phyloP scores from a whole-genome alignment of 2,329 filamentous ascomycete genomes.

The Ophiostoma pallidulum region DNA sequence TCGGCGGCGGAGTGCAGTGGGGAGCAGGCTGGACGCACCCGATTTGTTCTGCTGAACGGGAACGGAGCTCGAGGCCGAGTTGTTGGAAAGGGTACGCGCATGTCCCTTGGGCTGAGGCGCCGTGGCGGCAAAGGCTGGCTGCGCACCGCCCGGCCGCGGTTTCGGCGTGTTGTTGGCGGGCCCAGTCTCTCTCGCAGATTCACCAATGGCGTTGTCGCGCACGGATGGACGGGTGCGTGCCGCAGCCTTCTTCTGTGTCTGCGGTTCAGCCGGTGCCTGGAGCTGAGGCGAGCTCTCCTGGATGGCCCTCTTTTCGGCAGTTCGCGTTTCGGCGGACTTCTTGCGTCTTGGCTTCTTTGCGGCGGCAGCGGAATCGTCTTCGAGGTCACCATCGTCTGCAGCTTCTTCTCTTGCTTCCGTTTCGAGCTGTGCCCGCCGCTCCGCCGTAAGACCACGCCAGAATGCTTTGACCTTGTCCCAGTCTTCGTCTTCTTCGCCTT shows the following conservation, averaged over 20 bases:
- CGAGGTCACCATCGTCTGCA: constrained; percentile 36
- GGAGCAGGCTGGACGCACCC: constrained; percentile 13
- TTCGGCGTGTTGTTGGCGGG: background rate
- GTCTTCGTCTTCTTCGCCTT: constrained; percentile 39
- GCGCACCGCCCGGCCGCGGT: background rate
- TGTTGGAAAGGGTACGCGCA: constrained; percentile 25
- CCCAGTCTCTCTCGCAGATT: background rate
- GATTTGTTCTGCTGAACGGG: constrained; percentile 16
- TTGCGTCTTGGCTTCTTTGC: constrained; percentile 30
- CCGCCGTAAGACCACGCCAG: constrained; percentile 56
- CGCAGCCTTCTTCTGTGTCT: constrained; percentile 14
- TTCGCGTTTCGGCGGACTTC: constrained; percentile 33
- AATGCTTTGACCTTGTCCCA: constrained; percentile 63
- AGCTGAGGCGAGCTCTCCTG: constrained; percentile 22
- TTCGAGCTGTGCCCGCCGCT: constrained; percentile 54
- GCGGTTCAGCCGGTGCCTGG: background rate
- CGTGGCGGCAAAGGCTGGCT: too few species aligned
- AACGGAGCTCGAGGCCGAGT: constrained; percentile 18
- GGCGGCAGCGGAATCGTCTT: constrained; percentile 27
- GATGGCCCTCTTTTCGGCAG: constrained; percentile 28
- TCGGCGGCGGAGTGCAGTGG: constrained; percentile 37
- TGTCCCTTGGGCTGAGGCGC: constrained; percentile 22
- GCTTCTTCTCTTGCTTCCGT: constrained; percentile 46
- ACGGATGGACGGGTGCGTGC: constrained; percentile 5
- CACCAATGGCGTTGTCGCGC: background rate